These are phyloP conservation scores for Pontederia paniculata DNA, from an alignment of 176 grass and related monocot species.

Conservation along the genomic window DNA sequence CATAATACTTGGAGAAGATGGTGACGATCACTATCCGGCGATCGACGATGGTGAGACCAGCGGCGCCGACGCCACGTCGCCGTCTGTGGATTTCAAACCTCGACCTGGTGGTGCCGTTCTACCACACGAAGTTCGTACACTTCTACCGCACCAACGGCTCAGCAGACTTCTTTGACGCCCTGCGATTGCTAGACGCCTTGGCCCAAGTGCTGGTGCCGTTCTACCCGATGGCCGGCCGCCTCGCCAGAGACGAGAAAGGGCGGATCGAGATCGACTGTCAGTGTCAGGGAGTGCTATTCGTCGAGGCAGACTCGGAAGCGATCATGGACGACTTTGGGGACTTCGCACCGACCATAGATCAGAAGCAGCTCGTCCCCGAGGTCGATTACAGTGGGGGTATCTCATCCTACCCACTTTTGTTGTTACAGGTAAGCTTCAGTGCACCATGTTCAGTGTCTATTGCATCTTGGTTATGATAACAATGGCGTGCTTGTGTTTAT, in stretches of 20 bases:
- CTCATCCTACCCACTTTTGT: slow-evolving; percentile 9
- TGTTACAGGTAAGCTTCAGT: slow-evolving; percentile 31
- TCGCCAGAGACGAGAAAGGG: slow-evolving; percentile 8
- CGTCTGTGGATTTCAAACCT: slow-evolving; percentile 59
- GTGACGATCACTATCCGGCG: too few species aligned
- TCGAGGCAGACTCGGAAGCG: slow-evolving; percentile 22
- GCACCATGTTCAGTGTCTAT: not conserved
- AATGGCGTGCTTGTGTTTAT: too few species aligned
- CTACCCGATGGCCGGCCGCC: slow-evolving; percentile 51
- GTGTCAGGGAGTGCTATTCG: slow-evolving; percentile 37
- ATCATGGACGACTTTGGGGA: slow-evolving; percentile 27
- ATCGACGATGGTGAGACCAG: slow-evolving; percentile 33
- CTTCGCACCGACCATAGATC: slow-evolving; percentile 20
- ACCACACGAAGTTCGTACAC: slow-evolving; percentile 42
- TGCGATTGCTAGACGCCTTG: slow-evolving; percentile 27
- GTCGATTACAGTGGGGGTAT: not conserved
- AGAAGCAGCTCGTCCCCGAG: slow-evolving; percentile 29
- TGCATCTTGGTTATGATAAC: too few species aligned
- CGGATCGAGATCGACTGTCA: slow-evolving; percentile 39
- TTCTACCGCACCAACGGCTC: slow-evolving; percentile 20
- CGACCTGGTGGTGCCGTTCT: slow-evolving; percentile 34
- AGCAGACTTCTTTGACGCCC: slow-evolving; percentile 28
- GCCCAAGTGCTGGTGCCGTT: slow-evolving; percentile 31
- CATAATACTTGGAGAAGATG: too few species aligned
- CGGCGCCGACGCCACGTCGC: slow-evolving; percentile 28